Base-by-base conservation (phyloP, 495 filamentous ascomycete genomes). In the Neurospora sublineolata region DNA sequence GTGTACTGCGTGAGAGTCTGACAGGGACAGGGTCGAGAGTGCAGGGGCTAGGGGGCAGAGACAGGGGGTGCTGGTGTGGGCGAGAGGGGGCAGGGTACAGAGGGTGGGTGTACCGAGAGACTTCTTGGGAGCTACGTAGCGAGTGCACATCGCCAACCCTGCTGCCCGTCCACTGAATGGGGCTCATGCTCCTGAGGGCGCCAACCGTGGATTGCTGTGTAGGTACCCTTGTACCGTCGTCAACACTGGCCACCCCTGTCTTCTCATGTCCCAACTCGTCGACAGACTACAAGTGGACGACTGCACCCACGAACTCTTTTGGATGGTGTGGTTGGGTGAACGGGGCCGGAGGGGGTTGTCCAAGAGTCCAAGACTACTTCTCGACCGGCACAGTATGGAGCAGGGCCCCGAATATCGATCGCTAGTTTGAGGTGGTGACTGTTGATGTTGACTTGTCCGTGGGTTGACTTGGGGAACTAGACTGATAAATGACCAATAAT, bases 1-100 rank as follows among this genome's bases (percentile, higher is more conserved):
- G n/a, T 75, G 77, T 75, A 76, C 40, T 72, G 73, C 46, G 11
- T 58, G 12, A 69, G 41, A 30, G 67, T 72, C 41, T 71, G 68
- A 68, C 73, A 72, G 67, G 72, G 77, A 68, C 37, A 40, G 40
- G 58, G 68, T 64, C 46, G 60, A 37, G 37, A 46, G 70, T 60
- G 72, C 67, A 69, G 72, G 72, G 72, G 70, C 70, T 75, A 68
- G 70, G 52, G 52, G 52, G 27, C 52, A 64, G 52, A 64, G 52
- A 64, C 52, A 64, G 52, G 52, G 52, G 52, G 27, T 64, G 46
- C 46, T 60, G 27, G 52, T 64, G 52, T 33, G 27, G 52, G 52
- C 33, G 52, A 64, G 52, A 60, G 52, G 52, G 52, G 52, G 52
- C 52, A 64, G 52, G 52, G 52, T 64, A 64, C 52, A 64, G 27